Base-by-base conservation (phyloP, 1,284 basidiomycete species). In the Meripilus lineatus region DNA sequence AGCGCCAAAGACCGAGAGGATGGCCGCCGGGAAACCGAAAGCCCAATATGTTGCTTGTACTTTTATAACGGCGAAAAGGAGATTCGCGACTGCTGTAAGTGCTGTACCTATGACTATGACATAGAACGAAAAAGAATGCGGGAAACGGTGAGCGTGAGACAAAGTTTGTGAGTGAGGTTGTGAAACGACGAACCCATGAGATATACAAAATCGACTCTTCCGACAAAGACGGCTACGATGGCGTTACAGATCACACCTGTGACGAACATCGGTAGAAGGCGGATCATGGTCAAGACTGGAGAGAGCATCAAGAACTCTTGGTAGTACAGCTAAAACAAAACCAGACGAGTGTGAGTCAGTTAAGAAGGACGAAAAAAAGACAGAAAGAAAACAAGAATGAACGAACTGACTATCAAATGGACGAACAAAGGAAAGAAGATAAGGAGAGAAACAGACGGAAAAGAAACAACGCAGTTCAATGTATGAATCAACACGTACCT, bases 1-100 rank as follows among this genome's bases (percentile, higher is more conserved):
- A 0, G 81, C 85, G 26, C 89, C 89, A 34, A 88, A 71, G 18
- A 90, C 88, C 11, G 75, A 66, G 42, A 89, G 55, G 49, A 84
- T 71, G 30, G 89, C 80, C 1, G 83, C 79, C 4, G 89, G 86
- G 67, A 95, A 93, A 11, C 82, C 83, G 46, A 77, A 86, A 1
- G 79, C 79, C 89, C 89, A 93, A 61, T 86, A 95, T 1, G 79
- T 62, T 3, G 71, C 71, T 2, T 67, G 49, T 0, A 81, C 73
- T 13, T 76, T 57, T 46, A 91, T 81, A 5, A 89, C 57, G 0
- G 88, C 86, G 51, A 92, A 87, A 3, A 93, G 68, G 23, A 92
- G 64, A 46, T 77, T 78, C 0, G 85, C 83, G 14, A 70, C 51
- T 1, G 72, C 71, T 0, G 89, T 88, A n/a, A 79, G 60, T 8